phyloP scores from a whole-genome alignment of 495 filamentous ascomycete species.

The Podospora fimiseda region DNA sequence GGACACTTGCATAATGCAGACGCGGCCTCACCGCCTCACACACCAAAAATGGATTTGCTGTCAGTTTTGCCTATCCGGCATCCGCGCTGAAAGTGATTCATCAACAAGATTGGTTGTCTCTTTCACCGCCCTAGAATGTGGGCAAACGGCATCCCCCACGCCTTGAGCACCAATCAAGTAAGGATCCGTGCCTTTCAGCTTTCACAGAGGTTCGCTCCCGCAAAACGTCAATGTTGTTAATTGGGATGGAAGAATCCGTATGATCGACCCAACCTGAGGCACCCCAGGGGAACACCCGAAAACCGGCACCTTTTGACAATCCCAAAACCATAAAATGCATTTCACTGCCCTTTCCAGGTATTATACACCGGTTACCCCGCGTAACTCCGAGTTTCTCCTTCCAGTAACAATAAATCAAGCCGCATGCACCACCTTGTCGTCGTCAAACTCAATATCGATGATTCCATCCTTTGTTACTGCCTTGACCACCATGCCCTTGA shows the following conservation, averaged over 20 bases:
- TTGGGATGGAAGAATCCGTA: slow-evolving; percentile 1
- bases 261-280: slow-evolving; percentile 15
- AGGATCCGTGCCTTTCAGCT: too few relatives aligned
- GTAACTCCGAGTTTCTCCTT: slow-evolving; percentile 3
- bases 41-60: background rate
- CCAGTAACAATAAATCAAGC: slow-evolving; percentile 38
- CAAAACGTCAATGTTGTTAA: background rate
- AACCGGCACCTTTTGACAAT: background rate
- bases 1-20: background rate
- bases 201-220: too few relatives aligned
- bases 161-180: too few relatives aligned
- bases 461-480: slow-evolving; percentile 90
- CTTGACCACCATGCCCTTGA: slow-evolving; percentile 93
- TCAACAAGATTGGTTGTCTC: background rate
- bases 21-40: background rate
- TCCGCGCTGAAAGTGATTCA: background rate
- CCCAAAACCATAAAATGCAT: slow-evolving; percentile 3
- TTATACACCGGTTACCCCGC: slow-evolving; percentile 24
- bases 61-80: background rate
- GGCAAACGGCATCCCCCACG: background rate
- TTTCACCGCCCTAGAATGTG: background rate
- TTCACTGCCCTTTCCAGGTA: slow-evolving; percentile 17
- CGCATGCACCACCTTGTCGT: slow-evolving; percentile 63
- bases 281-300: background rate
- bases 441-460: slow-evolving; percentile 69